Evolutionary conservation across 2,329 filamentous ascomycete species (phyloP), one percentile per base, ranked within the genome.

Genomic region (Ambrosiella beaveri): DNA sequence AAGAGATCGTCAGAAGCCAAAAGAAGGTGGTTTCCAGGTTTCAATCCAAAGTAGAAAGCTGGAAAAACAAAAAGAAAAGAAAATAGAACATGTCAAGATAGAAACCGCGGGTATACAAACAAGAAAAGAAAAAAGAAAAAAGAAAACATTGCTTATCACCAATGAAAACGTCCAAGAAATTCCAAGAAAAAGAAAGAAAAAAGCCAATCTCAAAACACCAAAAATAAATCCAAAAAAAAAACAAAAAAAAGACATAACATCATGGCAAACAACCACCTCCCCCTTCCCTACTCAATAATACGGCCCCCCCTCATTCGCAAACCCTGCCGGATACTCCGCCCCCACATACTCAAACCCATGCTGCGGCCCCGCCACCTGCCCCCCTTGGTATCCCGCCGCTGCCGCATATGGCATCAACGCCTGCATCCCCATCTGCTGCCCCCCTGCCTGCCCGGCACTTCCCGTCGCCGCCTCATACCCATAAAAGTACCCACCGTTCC

Each of bases 281-380:
- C 12, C n/a, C 35, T 2, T 41, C 4, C 9, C 39, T 4, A 41
- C 12, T 54, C 17, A 52, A 36, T 60, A 54, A 35, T 60, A 60
- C 41, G 55, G 19, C 35, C 17, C 37, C 2, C 47, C 35, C 27
- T 57, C 56, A 11, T 47, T 40, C 7, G 35, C 55, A 54, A 51
- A 57, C n/a, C 51, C 49, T n/a, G 49, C 47, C 39, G 45, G 7
- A 44, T 59, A 57, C 6, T 54, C 53, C 38, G 39, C 54, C 17
- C 54, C 49, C n/a, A 56, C 54, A 59, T 56, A 59, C 17, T 59
- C 51, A 51, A 59, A 59, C 7, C 44, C 51, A 44, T 51, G 27
- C n/a, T 35, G 39, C 37, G 50, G 38, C 7, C 37, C 54, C n/a
- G 41, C 41, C 7, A n/a, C 51, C 15, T 37, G 44, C 11, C 44